Conservation (phyloP, 148 eudicot genomes). For the Rhododendron henanense region DNA sequence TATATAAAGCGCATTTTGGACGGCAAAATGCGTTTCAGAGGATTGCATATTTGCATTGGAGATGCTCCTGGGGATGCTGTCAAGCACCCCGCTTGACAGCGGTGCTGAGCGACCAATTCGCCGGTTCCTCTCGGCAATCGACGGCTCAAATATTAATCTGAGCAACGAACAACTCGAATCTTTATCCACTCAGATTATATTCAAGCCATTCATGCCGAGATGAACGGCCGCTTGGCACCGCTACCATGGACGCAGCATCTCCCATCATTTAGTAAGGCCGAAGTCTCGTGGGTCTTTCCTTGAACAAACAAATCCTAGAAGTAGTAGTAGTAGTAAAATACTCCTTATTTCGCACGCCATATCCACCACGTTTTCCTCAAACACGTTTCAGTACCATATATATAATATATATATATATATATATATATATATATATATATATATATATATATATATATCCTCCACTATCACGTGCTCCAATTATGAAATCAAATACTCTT, state of each 20-base stretch:
- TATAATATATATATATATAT: too few species aligned
- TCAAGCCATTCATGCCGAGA: too few species aligned
- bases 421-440: too few species aligned
- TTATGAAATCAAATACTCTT: background rate
- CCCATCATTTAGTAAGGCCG: background rate
- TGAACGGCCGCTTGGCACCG: too few species aligned
- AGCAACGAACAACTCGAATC: fast-evolving
- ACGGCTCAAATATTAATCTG: too few species aligned
- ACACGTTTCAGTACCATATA: too few species aligned
- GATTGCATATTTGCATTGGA: background rate
- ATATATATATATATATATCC: slow-evolving; percentile 12
- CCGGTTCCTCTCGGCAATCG: too few species aligned
- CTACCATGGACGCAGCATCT: too few species aligned
- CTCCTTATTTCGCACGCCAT: background rate
- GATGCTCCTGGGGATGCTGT: too few species aligned
- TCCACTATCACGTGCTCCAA: slow-evolving; percentile 54
- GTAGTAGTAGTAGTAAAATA: background rate
- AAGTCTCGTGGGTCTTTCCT: background rate
- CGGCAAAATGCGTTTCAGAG: background rate
- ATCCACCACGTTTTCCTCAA: slow-evolving; percentile 20
- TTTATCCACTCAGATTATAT: too few species aligned
- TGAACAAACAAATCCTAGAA: background rate
- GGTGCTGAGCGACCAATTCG: too few species aligned
- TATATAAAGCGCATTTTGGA: background rate
- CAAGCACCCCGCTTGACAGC: too few species aligned